A percentile compares a stretch with the other conserved stretches of the same genome.
Evolutionary conservation across 768 basidiomycete species (phyloP).

Genomic region (Podaxis carcinomalis): DNA sequence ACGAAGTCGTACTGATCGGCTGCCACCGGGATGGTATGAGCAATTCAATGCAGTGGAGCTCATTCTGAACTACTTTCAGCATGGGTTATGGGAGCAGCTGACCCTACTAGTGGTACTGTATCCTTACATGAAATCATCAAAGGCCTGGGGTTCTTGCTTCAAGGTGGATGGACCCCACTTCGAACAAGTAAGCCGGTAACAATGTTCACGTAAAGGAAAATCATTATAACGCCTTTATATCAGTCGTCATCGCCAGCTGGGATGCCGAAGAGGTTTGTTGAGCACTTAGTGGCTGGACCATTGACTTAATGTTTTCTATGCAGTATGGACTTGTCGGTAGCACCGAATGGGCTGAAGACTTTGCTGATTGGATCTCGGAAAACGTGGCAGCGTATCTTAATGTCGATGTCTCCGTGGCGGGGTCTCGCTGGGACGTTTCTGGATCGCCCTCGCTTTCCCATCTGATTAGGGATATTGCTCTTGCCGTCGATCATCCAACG

Average conservation of each 20-base stretch:
- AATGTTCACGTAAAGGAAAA: not conserved
- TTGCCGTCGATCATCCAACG: conserved; percentile 72
- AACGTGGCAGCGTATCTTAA: conserved; percentile 88
- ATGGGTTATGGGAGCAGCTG: conserved; percentile 80
- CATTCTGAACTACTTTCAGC: conserved; percentile 23
- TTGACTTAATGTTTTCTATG: conserved; percentile 5
- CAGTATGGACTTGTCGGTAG: conserved; percentile 73
- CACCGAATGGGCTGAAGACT: conserved; percentile 95
- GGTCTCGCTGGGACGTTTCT: conserved; percentile 49
- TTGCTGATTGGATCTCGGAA: conserved; percentile 70
- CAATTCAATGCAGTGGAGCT: not conserved
- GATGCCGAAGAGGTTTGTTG: conserved; percentile 66
- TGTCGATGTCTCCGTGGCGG: conserved; percentile 64
- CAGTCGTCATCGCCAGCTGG: conserved; percentile 69
- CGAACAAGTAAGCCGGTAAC: conserved; percentile 38
- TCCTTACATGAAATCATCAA: conserved; percentile 74
- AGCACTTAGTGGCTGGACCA: conserved; percentile 21
- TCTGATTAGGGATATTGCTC: conserved; percentile 62
- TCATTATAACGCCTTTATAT: not conserved
- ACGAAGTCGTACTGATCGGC: conserved; percentile 85
- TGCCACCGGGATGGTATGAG: conserved; percentile 83
- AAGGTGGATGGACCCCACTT: conserved; percentile 80
- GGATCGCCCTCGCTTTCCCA: conserved; percentile 84
- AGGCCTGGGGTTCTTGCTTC: conserved; percentile 64
- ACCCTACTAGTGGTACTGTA: conserved; percentile 79